Percentiles rank a stretch among this genome's conserved stretches.
phyloP scores from a whole-genome alignment of 305 asterid genomes.

The Striga hermonthica region DNA sequence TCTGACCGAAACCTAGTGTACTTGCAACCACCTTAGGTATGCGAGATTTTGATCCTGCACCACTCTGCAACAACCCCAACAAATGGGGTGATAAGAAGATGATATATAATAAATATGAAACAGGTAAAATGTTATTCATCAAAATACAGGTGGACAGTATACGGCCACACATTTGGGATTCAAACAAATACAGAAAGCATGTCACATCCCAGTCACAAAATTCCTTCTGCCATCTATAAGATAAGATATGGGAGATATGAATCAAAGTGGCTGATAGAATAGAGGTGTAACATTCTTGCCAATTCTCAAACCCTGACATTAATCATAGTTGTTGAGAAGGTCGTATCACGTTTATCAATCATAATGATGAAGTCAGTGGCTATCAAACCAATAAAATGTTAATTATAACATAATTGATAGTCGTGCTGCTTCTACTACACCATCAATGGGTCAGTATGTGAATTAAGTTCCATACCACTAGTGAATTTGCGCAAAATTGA shows the following conservation, averaged over 20 bases:
- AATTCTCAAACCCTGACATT: not conserved
- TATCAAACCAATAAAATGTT: too few relatives aligned
- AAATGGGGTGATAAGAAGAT: conserved; percentile 18
- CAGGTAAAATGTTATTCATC: not conserved
- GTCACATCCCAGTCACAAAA: conserved; percentile 12
- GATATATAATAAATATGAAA: conserved; percentile 11
- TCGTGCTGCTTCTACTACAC: too few relatives aligned
- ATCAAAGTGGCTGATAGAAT: not conserved
- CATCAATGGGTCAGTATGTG: not conserved
- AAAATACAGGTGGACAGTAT: not conserved
- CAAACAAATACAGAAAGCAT: not conserved
- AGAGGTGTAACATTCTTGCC: not conserved
- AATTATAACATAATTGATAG: too few relatives aligned
- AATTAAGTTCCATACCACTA: conserved; percentile 20
- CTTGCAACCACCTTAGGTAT: conserved; percentile 71
- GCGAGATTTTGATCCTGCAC: conserved; percentile 78
- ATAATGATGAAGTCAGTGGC: too few relatives aligned
- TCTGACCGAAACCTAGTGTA: conserved; percentile 89
- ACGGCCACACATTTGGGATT: not conserved
- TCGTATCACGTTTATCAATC: too few relatives aligned
- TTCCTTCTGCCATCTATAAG: conserved; percentile 13
- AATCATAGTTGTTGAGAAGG: too few relatives aligned
- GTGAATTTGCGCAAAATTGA: conserved; percentile 5
- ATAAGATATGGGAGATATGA: not conserved
- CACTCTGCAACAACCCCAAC: conserved; percentile 55